Evolutionary conservation across 805 yeast species (phyloP), one percentile per base, ranked within the genome.

Genomic region (Yamadazyma akitaensis): DNA sequence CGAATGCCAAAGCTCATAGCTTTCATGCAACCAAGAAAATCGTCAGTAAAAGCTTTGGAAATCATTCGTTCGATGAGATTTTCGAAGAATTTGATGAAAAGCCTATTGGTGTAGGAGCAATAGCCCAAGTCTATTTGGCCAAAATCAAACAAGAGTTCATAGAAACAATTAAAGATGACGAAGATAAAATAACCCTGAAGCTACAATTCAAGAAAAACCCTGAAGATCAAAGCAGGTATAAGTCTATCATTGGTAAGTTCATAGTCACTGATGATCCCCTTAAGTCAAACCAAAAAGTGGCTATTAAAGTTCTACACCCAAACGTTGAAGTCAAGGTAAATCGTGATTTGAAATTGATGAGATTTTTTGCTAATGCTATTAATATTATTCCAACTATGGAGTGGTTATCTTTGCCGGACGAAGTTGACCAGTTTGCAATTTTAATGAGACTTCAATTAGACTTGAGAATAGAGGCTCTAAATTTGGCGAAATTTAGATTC

Each of bases 31-130:
- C 98, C 1, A 77, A 78, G 56, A 56, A 63, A 17, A 80, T 80
- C 9, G 62, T 94, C 5, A 68, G 77, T 31, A 67, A 75, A 19
- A 79, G 91, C 12, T 86, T 89, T 53, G 50, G 47, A n/a, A 53
- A 51, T 19, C 58, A 72, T 56, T 66, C 72, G 8, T 77, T 90
- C 51, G 87, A 85, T 13, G 88, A 88, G 31, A 79, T 90, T 5
- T 94, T 92, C 63, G 90, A 84, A 26, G 88, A 84, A 52, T 88
- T 94, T 57, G 68, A 79, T 30, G 82, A 79, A 25, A 72, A 62
- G 33, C 98, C 98, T 0, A 68, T 91, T 6, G 99, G 99, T 1
- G 92, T 92, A n/a, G 99, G 99, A 12, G 97, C 99, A 1, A 94
- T 94, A 69, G 99, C 97, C 1, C 99, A 94, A 65, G 99, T 94